These are phyloP conservation scores for Rhodotorula sp. DNA, from an alignment of 1,284 basidiomycete species.

Conservation along the genomic window DNA sequence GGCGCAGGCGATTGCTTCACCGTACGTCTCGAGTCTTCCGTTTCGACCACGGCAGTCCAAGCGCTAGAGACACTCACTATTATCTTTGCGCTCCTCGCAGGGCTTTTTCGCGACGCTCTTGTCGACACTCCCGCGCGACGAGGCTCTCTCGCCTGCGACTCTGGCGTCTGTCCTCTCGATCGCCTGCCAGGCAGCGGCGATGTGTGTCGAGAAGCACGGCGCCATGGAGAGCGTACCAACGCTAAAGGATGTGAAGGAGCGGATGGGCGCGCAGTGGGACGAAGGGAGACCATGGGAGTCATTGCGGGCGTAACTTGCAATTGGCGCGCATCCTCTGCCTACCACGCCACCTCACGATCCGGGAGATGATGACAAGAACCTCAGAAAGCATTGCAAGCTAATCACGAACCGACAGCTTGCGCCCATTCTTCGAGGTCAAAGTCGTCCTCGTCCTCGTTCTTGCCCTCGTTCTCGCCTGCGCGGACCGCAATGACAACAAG, in stretches of 20 bases:
- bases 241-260: conserved; percentile 24
- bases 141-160: too few relatives aligned
- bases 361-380: too few relatives aligned
- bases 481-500: not conserved
- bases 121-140: not conserved
- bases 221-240: conserved; percentile 46
- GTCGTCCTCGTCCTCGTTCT: not conserved
- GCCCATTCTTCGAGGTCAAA: not conserved
- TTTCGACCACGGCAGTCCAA: not conserved
- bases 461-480: not conserved
- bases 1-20: conserved; percentile 46
- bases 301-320: too few relatives aligned
- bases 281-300: not conserved
- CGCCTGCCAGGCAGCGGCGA: conserved; percentile 41
- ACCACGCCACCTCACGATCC: too few relatives aligned
- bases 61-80: not conserved
- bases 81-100: conserved; percentile 2
- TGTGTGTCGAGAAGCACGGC: conserved; percentile 42
- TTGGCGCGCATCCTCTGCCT: too few relatives aligned
- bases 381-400: too few relatives aligned
- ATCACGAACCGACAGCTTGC: not conserved
- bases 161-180: conserved; percentile 14
- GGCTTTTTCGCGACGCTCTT: conserved; percentile 38
- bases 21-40: conserved; percentile 10
- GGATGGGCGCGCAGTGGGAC: conserved; percentile 11